These are phyloP conservation scores for Discostella stelligera DNA, from an alignment of 352 stramenopile genomes.

Conservation along the genomic window DNA sequence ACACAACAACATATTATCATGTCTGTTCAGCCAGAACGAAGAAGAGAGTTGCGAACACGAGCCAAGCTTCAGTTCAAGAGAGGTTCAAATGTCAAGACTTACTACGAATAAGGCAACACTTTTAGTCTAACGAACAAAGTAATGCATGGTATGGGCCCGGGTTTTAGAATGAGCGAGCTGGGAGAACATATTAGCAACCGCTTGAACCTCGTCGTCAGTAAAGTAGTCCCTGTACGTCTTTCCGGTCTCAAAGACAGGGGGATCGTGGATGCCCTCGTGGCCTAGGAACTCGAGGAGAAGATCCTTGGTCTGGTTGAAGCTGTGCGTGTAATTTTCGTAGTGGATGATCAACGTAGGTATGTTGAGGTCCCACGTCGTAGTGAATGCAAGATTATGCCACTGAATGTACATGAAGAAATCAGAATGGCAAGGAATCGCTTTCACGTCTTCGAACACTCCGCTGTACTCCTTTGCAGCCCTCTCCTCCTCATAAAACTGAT, in stretches of 20 bases:
- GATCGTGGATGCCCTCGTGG: constrained; percentile 23
- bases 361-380: constrained; percentile 49
- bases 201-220: constrained; percentile 34
- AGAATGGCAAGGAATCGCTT: constrained; percentile 47
- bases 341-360: constrained; percentile 60
- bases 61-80: too few species aligned
- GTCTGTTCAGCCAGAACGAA: too few species aligned
- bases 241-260: constrained; percentile 46
- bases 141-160: constrained; percentile 35
- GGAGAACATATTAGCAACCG: constrained; percentile 37
- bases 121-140: constrained; percentile 18
- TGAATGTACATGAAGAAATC: constrained; percentile 69
- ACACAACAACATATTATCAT: too few species aligned
- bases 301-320: constrained; percentile 57
- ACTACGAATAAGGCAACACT: neutral
- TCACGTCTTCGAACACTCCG: constrained; percentile 33
- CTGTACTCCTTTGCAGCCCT: constrained; percentile 39
- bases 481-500: constrained; percentile 32
- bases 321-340: constrained; percentile 65
- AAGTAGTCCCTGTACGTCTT: constrained; percentile 69
- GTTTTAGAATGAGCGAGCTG: constrained; percentile 29
- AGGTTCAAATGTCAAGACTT: too few species aligned
- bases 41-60: too few species aligned
- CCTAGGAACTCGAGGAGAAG: constrained; percentile 57
- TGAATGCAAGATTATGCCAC: constrained; percentile 73